Conservation (phyloP, 768 basidiomycete species). For the Lentinula aciculospora region DNA sequence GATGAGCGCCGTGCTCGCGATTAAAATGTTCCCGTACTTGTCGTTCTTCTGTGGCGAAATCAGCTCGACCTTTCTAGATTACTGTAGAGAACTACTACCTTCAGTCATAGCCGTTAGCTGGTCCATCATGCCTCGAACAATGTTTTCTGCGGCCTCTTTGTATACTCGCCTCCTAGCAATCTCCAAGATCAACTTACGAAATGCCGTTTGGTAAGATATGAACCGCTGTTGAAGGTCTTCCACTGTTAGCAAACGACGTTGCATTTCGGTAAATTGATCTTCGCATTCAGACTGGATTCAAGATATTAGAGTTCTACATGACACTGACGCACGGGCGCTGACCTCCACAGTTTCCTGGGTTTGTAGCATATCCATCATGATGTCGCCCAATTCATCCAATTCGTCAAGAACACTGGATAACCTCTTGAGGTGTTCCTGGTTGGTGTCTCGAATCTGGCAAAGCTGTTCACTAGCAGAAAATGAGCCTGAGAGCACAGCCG, state of each 20-base stretch:
- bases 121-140: conserved; percentile 61
- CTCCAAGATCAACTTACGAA: conserved; percentile 68
- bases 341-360: conserved; percentile 70
- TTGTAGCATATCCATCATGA: conserved; percentile 73
- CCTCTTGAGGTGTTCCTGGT: conserved; percentile 42
- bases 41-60: conserved; percentile 52
- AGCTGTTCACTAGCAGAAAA: conserved; percentile 37
- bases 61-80: not conserved
- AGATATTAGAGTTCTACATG: not conserved
- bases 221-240: conserved; percentile 62
- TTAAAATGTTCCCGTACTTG: conserved; percentile 64
- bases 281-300: conserved; percentile 40
- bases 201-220: conserved; percentile 66
- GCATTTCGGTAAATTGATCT: conserved; percentile 48
- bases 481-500: not conserved
- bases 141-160: conserved; percentile 56
- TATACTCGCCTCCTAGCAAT: conserved; percentile 65
- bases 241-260: conserved; percentile 56
- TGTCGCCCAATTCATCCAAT: conserved; percentile 72
- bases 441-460: conserved; percentile 36
- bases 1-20: conserved; percentile 61
- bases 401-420: conserved; percentile 50
- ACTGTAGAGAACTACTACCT: conserved; percentile 32
- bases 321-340: conserved; percentile 7
- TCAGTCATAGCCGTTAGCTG: conserved; percentile 61